phyloP scores from a whole-genome alignment of 2,329 filamentous ascomycete species.

The Passalora sequoiae region DNA sequence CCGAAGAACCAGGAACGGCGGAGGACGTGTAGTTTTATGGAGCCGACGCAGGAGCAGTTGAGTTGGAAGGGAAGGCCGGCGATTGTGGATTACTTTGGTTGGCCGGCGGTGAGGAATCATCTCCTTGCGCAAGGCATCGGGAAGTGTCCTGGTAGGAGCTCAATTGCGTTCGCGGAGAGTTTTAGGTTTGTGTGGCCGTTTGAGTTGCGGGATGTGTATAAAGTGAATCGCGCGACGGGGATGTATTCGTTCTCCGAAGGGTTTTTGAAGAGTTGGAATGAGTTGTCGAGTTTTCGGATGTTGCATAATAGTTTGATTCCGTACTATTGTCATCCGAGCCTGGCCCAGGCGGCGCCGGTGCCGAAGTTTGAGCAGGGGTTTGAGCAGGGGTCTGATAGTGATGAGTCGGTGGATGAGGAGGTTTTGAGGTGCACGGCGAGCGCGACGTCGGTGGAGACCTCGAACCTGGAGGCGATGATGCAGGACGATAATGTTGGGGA shows the following conservation, averaged over 20 bases:
- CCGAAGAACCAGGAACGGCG: conserved; percentile 20
- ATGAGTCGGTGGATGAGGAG: conserved; percentile 11
- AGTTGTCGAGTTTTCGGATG: conserved; percentile 14
- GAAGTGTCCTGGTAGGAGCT: conserved; percentile 12
- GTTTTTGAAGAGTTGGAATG: conserved; percentile 16
- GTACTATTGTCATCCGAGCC: conserved; percentile 16
- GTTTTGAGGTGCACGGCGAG: neutral
- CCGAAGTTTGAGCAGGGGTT: neutral
- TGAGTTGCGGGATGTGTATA: conserved; percentile 19
- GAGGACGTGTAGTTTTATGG: conserved; percentile 11
- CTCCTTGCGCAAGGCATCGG: conserved; percentile 14
- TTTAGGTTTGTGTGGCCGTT: conserved; percentile 21
- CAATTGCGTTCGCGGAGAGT: conserved; percentile 18
- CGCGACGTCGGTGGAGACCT: neutral
- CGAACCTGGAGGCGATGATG: conserved; percentile 6
- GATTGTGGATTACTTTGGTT: conserved; percentile 21
- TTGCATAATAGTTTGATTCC: conserved; percentile 15
- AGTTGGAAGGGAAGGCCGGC: conserved; percentile 7
- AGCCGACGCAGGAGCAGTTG: conserved; percentile 14
- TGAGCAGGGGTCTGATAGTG: conserved; percentile 3
- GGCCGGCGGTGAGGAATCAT: conserved; percentile 20
- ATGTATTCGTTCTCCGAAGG: conserved; percentile 17
- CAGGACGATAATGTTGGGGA: conserved; percentile 10
- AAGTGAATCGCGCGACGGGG: conserved; percentile 16
- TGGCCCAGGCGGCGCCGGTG: conserved; percentile 9